Evolutionary conservation across 768 basidiomycete species (phyloP), one percentile per base, ranked within the genome.

Genomic region (Agrocybe praecox): DNA sequence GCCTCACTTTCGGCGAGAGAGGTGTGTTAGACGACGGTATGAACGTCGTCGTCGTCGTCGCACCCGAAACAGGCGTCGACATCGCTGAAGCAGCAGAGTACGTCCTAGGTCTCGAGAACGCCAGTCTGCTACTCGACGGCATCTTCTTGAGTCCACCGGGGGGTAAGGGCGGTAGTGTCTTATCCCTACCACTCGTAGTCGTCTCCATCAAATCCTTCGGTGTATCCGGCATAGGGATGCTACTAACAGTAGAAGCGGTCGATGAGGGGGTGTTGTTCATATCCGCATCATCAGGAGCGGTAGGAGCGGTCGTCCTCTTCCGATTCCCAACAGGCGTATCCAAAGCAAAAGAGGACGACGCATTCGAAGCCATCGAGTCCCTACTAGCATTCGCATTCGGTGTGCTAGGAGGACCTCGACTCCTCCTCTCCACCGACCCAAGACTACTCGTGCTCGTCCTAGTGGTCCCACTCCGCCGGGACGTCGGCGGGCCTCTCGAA

Each of bases 101-200:
- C 1, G 72, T 65, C 19, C 72, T 50, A 22, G 66, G 57, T 1
- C 72, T 59, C 0, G 70, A 68, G 49, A 69, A 67, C 18, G 62
- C 56, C 9, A 59, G 56, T n/a, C 50, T 61, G 32, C 34, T 50
- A 19, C 32, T 40, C 47, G 57, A 62, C 6, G 57, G 40, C 24
- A 56, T 53, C 51, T 62, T 66, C 56, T 59, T 64, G 40, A 66
- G 34, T 19, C 63, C 64, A 1, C 63, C 64, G 0, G 62, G 52
- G 1, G 70, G 71, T 4, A 72, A 60, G 1, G 76, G 76, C 2
- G 76, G 70, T 18, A 79, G 36, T 46, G 73, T n/a, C 67, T 78
- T 72, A 53, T 77, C 63, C 62, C 74, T 74, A 46, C 72, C 63
- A 33, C 66, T 55, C 24, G 61, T 55, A 9, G 58, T 54, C 9